These are phyloP conservation scores for Volvox reticuliferus DNA, from an alignment of 139 green algal genomes.

Conservation along the genomic window DNA sequence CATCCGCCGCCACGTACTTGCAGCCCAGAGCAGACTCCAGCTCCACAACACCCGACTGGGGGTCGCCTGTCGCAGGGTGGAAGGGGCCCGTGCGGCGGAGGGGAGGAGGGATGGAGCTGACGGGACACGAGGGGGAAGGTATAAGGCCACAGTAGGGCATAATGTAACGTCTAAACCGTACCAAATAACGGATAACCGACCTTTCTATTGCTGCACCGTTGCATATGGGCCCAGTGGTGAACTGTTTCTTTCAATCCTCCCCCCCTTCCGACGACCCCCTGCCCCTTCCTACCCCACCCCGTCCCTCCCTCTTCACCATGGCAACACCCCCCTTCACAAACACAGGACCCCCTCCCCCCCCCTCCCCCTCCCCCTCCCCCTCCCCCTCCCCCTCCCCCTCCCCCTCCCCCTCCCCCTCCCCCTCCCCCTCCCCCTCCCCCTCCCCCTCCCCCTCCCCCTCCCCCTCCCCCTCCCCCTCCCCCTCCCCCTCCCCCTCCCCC, in stretches of 20 bases:
- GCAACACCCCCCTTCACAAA: background rate
- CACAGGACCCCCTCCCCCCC: too few species aligned
- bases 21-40: slow-evolving; percentile 75
- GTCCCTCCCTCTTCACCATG: background rate
- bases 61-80: background rate
- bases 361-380: too few species aligned
- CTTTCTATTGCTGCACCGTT: too few species aligned
- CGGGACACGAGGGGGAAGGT: background rate
- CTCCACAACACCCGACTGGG: slow-evolving; percentile 53
- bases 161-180: background rate
- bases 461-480: background rate
- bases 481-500: background rate
- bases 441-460: background rate
- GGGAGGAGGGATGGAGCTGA: background rate
- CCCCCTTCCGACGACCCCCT: background rate
- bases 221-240: too few species aligned
- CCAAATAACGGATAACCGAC: background rate
- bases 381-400: background rate
- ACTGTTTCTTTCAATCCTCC: background rate
- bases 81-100: background rate
- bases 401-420: background rate
- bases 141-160: background rate
- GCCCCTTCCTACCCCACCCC: background rate
- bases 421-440: background rate
- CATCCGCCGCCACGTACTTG: slow-evolving; percentile 76